A percentile compares a stretch with the other conserved stretches of the same genome.
Evolutionary conservation across 441 rosid species (phyloP).

Genomic region (Viola pubescens): DNA sequence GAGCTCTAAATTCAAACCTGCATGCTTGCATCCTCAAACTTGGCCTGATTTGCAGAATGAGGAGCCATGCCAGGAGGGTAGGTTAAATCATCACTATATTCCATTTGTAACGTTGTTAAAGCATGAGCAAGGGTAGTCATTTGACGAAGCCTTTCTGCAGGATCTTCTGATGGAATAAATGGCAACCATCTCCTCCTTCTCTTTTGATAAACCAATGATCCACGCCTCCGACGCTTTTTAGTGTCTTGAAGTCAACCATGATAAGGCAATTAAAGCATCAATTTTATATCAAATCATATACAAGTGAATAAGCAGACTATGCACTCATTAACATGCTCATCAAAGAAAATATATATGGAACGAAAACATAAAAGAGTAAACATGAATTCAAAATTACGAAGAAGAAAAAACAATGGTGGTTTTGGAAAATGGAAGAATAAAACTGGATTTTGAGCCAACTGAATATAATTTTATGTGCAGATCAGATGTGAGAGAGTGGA

Average conservation of each 20-base stretch:
- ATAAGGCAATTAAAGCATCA: conserved; percentile 11
- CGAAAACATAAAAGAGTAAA: no score
- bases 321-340: no score
- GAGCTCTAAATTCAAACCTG: conserved; percentile 40
- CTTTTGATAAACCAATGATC: conserved; percentile 62
- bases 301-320: no score
- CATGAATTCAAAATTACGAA: no score
- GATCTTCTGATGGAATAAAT: conserved; percentile 60
- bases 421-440: no score
- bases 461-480: no score
- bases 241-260: conserved; percentile 25
- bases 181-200: conserved; percentile 59
- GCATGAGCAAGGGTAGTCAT: conserved; percentile 77
- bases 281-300: conserved; percentile 6
- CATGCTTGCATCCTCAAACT: conserved; percentile 71
- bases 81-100: conserved; percentile 54
- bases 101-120: conserved; percentile 55
- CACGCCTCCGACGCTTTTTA: conserved; percentile 52
- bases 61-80: conserved; percentile 62
- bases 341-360: no score
- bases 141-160: conserved; percentile 42
- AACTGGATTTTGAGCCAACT: no score
- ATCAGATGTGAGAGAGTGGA: no score
- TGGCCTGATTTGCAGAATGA: conserved; percentile 61
- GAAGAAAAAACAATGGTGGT: no score